phyloP scores from a whole-genome alignment of 768 basidiomycete genomes.

The Kwoniella sp. region DNA sequence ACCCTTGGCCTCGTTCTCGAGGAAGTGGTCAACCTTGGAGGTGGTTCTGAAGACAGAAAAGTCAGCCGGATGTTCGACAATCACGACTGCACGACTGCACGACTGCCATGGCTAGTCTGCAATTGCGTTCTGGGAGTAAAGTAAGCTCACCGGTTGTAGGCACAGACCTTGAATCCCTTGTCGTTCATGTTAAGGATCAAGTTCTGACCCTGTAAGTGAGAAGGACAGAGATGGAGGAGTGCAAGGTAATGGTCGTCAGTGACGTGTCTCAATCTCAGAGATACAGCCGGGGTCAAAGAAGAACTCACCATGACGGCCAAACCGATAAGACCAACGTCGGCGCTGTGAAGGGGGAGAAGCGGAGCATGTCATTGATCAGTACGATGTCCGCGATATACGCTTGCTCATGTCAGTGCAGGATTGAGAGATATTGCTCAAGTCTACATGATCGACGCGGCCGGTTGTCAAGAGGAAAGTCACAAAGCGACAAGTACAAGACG shows the following conservation, averaged over 20 bases:
- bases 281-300: not conserved
- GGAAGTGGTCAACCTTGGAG: constrained; percentile 92
- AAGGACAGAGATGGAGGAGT: constrained; percentile 19
- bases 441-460: too few species aligned
- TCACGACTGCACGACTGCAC: too few species aligned
- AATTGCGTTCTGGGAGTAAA: too few species aligned
- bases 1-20: constrained; percentile 98
- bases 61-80: too few species aligned
- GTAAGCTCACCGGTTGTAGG: constrained; percentile 79
- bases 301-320: constrained; percentile 90
- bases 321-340: constrained; percentile 98
- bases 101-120: too few species aligned
- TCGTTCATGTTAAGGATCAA: constrained; percentile 99
- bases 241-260: constrained; percentile 24
- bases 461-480: too few species aligned
- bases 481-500: not conserved
- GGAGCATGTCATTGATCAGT: not conserved
- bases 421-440: too few species aligned
- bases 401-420: too few species aligned
- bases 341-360: constrained; percentile 60
- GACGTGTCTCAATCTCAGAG: constrained; percentile 12
- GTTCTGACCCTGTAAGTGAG: constrained; percentile 76
- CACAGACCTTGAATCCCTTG: constrained; percentile 96
- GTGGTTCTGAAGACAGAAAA: constrained; percentile 61
- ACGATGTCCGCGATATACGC: not conserved